Percentiles rank a stretch among this genome's conserved stretches.
phyloP scores from a whole-genome alignment of 169 alveolate genomes.

The Eimeria tenella region DNA sequence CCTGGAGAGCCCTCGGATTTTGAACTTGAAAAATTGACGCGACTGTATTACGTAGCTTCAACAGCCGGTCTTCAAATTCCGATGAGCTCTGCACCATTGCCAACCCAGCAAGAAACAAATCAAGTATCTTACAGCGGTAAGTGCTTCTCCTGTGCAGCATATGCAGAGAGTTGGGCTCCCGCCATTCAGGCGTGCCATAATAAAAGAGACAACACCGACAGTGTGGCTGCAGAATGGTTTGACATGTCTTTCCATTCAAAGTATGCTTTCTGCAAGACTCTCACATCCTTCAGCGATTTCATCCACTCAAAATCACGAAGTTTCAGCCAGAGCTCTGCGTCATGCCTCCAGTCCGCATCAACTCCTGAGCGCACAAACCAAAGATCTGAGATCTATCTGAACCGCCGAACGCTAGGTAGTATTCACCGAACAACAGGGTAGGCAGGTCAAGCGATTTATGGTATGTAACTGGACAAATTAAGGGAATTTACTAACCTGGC shows the following conservation, averaged over 20 bases:
- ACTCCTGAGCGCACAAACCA: conserved; percentile 4
- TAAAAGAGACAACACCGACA: too few species aligned
- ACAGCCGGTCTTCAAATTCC: conserved; percentile 54
- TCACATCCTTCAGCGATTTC: conserved; percentile 32
- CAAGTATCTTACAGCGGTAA: too few species aligned
- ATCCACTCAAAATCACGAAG: conserved; percentile 18
- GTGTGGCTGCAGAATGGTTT: too few species aligned
- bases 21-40: conserved; percentile 37
- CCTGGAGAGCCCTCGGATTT: conserved; percentile 45
- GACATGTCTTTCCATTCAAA: too few species aligned
- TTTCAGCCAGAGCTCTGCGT: conserved; percentile 50
- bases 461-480: too few species aligned
- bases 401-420: not conserved
- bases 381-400: not conserved
- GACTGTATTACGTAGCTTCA: not conserved
- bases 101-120: too few species aligned
- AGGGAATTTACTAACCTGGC: conserved; percentile 29
- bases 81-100: not conserved
- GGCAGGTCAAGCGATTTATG: not conserved
- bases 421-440: not conserved
- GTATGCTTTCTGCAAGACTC: not conserved
- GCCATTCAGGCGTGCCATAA: too few species aligned
- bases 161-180: too few species aligned
- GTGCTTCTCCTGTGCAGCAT: too few species aligned
- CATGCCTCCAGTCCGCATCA: conserved; percentile 58